Conservation (phyloP, 176 grass and related monocot species). For the Poa annua region DNA sequence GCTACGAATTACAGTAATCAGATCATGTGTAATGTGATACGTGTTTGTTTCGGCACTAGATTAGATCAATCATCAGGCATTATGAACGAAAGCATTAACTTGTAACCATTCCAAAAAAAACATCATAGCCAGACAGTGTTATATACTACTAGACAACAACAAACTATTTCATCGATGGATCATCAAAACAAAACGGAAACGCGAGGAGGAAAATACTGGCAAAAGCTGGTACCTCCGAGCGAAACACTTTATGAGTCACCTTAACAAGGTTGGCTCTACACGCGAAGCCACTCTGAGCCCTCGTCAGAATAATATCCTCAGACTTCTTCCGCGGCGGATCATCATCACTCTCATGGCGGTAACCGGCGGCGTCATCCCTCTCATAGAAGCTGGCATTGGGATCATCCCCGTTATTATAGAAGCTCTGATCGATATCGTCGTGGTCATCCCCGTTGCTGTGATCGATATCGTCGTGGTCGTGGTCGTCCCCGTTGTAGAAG, state of each 20-base stretch:
- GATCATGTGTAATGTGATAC: not conserved
- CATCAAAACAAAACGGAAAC: slow-evolving; percentile 19
- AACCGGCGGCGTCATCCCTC: slow-evolving; percentile 40
- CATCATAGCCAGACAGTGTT: not conserved
- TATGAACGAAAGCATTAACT: not conserved
- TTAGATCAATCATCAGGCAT: not conserved
- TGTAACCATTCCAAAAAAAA: slow-evolving; percentile 6
- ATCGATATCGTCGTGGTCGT: not conserved
- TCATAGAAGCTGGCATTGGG: slow-evolving; percentile 60
- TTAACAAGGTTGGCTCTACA: slow-evolving; percentile 72
- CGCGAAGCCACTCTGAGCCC: slow-evolving; percentile 59
- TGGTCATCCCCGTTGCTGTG: slow-evolving; percentile 39
- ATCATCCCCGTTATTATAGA: slow-evolving; percentile 7
- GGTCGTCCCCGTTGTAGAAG: slow-evolving; percentile 33
- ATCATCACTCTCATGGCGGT: slow-evolving; percentile 46
- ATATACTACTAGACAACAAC: not conserved
- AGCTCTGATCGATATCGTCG: slow-evolving; percentile 28
- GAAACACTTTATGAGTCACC: slow-evolving; percentile 57
- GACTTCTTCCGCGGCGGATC: slow-evolving; percentile 48
- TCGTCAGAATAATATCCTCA: slow-evolving; percentile 66
- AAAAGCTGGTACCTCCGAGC: slow-evolving; percentile 58
- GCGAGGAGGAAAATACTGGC: not conserved
- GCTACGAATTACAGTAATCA: not conserved
- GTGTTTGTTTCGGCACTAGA: not conserved
- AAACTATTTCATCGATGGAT: not conserved